Percentiles rank a stretch among this genome's conserved stretches.
phyloP scores from a whole-genome alignment of 257 asterid species.

The Solanum pennellii region DNA sequence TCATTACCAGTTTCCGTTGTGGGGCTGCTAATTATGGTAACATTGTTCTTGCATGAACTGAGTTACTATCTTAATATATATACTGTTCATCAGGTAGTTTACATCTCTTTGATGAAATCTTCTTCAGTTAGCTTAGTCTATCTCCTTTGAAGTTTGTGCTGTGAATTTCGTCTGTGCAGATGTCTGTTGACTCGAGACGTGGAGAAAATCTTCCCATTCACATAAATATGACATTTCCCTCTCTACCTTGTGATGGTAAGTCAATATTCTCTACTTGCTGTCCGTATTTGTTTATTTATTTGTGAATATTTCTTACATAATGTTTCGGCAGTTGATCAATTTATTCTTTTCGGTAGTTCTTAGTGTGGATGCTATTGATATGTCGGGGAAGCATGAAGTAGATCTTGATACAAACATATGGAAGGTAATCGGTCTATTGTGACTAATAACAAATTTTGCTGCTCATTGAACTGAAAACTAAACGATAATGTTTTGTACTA shows the following conservation, averaged over 20 bases:
- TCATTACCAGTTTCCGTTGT: conserved; percentile 52
- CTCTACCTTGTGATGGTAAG: conserved; percentile 98
- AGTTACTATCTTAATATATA: conserved; percentile 74
- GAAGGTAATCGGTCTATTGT: conserved; percentile 46
- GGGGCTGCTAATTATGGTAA: conserved; percentile 82
- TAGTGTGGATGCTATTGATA: conserved; percentile 93
- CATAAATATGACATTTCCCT: conserved; percentile 88
- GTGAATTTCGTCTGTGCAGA: conserved; percentile 31
- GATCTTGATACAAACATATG: conserved; percentile 98
- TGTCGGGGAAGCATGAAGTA: conserved; percentile 99
- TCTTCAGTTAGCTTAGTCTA: not conserved
- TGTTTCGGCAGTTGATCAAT: not conserved
- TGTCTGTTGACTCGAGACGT: conserved; percentile 87
- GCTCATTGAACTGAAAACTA: not conserved
- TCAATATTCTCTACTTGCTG: not conserved
- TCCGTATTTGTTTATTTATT: not conserved
- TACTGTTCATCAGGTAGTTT: conserved; percentile 71
- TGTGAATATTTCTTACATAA: not conserved
- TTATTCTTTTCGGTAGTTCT: conserved; percentile 42
- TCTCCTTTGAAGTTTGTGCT: not conserved
- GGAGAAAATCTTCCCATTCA: conserved; percentile 98
- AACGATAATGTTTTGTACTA: not conserved
- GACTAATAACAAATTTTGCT: not conserved
- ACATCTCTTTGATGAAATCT: not conserved
- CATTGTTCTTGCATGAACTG: conserved; percentile 88